These are phyloP conservation scores for Cladophialophora yegresii DNA, from an alignment of 2,329 filamentous ascomycete species.

Conservation along the genomic window DNA sequence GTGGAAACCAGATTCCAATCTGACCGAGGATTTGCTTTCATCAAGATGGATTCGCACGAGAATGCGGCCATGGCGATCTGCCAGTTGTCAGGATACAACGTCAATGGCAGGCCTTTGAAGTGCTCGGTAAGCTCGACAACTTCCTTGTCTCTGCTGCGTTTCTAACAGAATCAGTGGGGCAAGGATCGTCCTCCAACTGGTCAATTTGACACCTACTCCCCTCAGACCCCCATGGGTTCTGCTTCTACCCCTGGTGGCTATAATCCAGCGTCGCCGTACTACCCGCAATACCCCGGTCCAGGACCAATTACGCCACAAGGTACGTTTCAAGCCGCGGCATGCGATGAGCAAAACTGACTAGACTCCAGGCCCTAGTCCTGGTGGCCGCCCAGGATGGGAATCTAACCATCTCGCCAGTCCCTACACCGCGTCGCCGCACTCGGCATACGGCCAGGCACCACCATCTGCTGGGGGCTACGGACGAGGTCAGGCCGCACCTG, in stretches of 20 bases:
- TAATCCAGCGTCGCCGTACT: conserved; percentile 78
- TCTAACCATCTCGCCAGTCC: conserved; percentile 59
- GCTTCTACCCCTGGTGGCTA: conserved; percentile 68
- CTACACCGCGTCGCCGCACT: conserved; percentile 48
- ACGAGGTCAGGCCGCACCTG: conserved; percentile 58
- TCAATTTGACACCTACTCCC: conserved; percentile 79
- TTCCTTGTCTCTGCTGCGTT: conserved; percentile 29
- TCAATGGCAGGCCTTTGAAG: conserved; percentile 94
- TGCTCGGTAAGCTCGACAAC: conserved; percentile 77
- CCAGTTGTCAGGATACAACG: conserved; percentile 95
- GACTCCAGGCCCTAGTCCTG: conserved; percentile 56
- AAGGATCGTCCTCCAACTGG: conserved; percentile 93
- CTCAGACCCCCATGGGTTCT: conserved; percentile 72
- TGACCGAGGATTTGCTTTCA: conserved; percentile 95
- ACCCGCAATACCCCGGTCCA: conserved; percentile 87
- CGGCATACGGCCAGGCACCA: conserved; percentile 62
- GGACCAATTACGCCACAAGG: conserved; percentile 51
- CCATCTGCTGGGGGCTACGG: conserved; percentile 80
- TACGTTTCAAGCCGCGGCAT: conserved; percentile 46
- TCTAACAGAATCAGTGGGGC: conserved; percentile 72
- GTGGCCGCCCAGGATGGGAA: conserved; percentile 54
- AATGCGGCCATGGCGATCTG: conserved; percentile 98
- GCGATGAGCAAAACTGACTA: conserved; percentile 22
- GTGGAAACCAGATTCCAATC: conserved; percentile 97
- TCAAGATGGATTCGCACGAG: conserved; percentile 99